Evolutionary conservation across 768 basidiomycete genomes (phyloP), one percentile per base, ranked within the genome.

Genomic region (Tricholoma saponaceum): DNA sequence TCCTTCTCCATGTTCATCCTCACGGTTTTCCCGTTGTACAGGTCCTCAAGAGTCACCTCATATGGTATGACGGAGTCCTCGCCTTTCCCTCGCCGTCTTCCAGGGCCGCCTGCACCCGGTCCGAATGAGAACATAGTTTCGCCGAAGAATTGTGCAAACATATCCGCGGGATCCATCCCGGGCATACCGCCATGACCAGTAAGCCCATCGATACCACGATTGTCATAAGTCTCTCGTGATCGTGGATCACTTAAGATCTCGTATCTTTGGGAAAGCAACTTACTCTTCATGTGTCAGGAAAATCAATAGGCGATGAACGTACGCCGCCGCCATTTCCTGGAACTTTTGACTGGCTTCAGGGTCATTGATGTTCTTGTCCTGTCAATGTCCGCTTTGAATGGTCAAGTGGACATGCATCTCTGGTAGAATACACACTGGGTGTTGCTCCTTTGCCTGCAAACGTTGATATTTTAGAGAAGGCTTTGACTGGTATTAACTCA

Each of bases 291-390:
- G 57, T 46, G 52, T 43, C 39, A 30, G 51, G 7, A 14, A 26
- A 41, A 22, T 7, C 26, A 63, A 44, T 30, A 50, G 47, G 35
- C 33, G 52, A 25, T 35, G 50, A 47, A 82, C 89, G 56, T 69
- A 95, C 87, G 94, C 94, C 18, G 92, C 87, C 43, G 83, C 88
- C 74, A 95, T 87, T 67, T 91, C 89, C 70, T 96, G 94, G 64
- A 96, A 96, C 59, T 86, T 90, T 61, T 85, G 79, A 58, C 83
- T 83, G 18, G 94, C 94, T 64, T 83, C 76, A 32, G 93, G 92
- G 66, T 95, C 86, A 72, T 95, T 91, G 47, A 89, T 90, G 66
- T 96, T 96, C 87, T 95, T 91, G 73, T 91, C 89, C 89, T 90
- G 64, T 55, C n/a, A 20, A 8, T 25, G n/a, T 28, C 16, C 26